Conservation (phyloP, 176 grass and related monocot species). For the Luzula sylvatica region DNA sequence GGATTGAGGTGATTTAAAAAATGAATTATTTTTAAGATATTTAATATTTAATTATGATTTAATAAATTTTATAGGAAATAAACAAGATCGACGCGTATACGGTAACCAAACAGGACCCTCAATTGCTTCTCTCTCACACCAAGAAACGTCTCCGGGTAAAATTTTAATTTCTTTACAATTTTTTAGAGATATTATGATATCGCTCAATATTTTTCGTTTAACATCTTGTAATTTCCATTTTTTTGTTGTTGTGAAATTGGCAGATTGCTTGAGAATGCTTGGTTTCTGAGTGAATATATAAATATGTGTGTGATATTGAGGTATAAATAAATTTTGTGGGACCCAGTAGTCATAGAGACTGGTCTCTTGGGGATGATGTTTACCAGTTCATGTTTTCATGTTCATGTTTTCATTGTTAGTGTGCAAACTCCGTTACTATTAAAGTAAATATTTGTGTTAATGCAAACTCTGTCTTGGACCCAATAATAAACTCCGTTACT, state of each 20-base stretch:
- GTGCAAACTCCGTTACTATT: no score
- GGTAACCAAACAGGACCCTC: conserved; percentile 33
- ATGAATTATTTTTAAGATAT: neutral
- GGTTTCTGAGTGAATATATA: neutral
- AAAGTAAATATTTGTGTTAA: no score
- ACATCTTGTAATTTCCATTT: neutral
- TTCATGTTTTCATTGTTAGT: no score
- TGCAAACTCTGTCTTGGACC: no score
- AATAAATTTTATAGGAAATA: conserved; percentile 44
- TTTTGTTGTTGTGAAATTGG: neutral
- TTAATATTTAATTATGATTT: conserved; percentile 1
- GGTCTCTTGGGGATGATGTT: no score
- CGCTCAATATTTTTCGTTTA: no score
- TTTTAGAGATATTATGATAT: no score
- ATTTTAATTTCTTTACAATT: neutral
- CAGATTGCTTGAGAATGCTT: conserved; percentile 6
- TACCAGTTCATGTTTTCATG: no score
- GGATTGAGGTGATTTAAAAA: conserved; percentile 28
- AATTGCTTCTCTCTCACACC: conserved; percentile 27
- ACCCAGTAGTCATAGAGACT: no score
- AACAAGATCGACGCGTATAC: conserved; percentile 58
- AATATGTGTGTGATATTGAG: no score
- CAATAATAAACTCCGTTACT: no score
- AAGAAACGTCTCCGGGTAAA: conserved; percentile 46
- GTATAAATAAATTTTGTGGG: no score